A percentile compares a stretch with the other conserved stretches of the same genome.
phyloP scores from a whole-genome alignment of 1,284 basidiomycete species.

The Ganoderma leucocontextum region DNA sequence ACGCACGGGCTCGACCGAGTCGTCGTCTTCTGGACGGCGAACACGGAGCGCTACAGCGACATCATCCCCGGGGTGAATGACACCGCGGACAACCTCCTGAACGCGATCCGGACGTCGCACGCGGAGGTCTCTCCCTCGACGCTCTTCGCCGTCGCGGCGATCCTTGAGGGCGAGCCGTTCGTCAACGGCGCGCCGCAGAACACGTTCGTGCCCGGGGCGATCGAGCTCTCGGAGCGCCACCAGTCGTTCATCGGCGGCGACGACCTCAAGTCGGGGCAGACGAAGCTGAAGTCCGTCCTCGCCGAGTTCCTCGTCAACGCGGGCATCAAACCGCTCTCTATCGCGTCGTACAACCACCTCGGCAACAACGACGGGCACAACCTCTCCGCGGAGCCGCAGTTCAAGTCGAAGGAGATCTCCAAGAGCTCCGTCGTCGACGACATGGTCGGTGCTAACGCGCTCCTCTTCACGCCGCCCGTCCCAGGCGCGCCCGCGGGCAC shows the following conservation, averaged over 20 bases:
- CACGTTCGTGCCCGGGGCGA: slow-evolving; percentile 97
- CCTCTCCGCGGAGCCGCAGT: slow-evolving; percentile 91
- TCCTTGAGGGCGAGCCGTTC: slow-evolving; percentile 95
- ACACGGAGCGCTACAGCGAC: slow-evolving; percentile 98
- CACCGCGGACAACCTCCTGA: slow-evolving; percentile 89
- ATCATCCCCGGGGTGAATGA: slow-evolving; percentile 97
- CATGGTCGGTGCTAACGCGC: slow-evolving; percentile 92
- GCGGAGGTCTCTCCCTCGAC: slow-evolving; percentile 95
- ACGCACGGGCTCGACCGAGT: slow-evolving; percentile 87
- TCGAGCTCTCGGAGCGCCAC: slow-evolving; percentile 91
- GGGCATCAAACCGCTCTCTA: slow-evolving; percentile 97
- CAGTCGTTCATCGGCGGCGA: slow-evolving; percentile 97
- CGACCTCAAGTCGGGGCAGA: slow-evolving; percentile 96
- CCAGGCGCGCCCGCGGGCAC: slow-evolving; percentile 64
- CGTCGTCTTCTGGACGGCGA: slow-evolving; percentile 97
- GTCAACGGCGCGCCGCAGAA: slow-evolving; percentile 99
- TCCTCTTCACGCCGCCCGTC: slow-evolving; percentile 86
- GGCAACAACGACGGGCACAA: slow-evolving; percentile 99
- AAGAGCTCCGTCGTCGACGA: slow-evolving; percentile 98
- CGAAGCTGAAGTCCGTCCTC: slow-evolving; percentile 94
- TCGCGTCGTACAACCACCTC: slow-evolving; percentile 98
- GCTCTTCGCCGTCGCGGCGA: slow-evolving; percentile 94
- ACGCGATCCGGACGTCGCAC: slow-evolving; percentile 86
- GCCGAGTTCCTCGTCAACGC: slow-evolving; percentile 99
- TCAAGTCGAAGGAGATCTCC: slow-evolving; percentile 98